Conservation (phyloP, 768 basidiomycete genomes). For the Lentinula boryana region DNA sequence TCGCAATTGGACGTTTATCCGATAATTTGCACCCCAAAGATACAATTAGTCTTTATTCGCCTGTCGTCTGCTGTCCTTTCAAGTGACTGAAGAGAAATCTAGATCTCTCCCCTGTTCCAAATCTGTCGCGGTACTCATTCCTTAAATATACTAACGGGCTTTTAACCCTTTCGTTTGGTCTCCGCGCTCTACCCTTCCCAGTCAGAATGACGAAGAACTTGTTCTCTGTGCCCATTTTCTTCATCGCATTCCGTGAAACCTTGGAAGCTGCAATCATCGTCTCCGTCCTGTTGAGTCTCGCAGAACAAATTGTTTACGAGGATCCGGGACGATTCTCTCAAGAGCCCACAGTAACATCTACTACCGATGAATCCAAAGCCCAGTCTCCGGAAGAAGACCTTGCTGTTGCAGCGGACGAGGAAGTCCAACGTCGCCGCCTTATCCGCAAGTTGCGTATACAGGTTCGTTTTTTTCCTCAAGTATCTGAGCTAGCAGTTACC, state of each 20-base stretch:
- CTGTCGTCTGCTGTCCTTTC: background rate
- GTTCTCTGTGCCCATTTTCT: conserved; percentile 91
- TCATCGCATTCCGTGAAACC: conserved; percentile 94
- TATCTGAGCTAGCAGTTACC: background rate
- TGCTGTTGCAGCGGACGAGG: conserved; percentile 21
- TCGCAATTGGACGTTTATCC: background rate
- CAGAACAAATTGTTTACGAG: conserved; percentile 72
- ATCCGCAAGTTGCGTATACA: conserved; percentile 68
- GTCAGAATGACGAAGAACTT: conserved; percentile 58
- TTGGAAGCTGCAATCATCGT: conserved; percentile 91
- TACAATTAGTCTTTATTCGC: background rate
- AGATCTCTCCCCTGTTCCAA: background rate
- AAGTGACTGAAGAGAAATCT: background rate
- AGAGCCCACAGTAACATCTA: conserved; percentile 4
- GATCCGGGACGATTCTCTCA: conserved; percentile 18
- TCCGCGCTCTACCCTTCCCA: background rate
- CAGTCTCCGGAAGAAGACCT: conserved; percentile 18
- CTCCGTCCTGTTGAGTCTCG: conserved; percentile 85
- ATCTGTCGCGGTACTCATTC: background rate
- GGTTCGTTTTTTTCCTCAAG: conserved; percentile 21
- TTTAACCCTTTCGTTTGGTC: background rate
- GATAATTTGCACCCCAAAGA: background rate
- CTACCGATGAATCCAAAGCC: background rate
- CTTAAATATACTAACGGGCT: background rate
- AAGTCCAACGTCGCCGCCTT: conserved; percentile 33